These are phyloP conservation scores for Microdochium nivale DNA, from an alignment of 2,329 filamentous ascomycete genomes.

Conservation along the genomic window DNA sequence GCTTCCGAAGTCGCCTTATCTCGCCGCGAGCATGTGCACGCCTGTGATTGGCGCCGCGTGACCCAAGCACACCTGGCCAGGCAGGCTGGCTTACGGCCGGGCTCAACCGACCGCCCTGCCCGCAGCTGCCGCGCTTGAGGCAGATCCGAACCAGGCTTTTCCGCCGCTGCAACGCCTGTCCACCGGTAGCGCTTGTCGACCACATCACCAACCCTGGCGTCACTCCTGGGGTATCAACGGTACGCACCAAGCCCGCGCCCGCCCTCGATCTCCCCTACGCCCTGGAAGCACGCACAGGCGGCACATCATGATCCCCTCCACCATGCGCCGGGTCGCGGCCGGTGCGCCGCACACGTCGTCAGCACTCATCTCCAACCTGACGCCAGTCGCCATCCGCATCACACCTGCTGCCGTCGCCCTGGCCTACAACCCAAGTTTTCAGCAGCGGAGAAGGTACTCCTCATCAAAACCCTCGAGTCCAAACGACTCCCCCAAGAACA, in stretches of 20 bases:
- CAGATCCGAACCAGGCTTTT: background rate
- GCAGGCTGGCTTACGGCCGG: background rate
- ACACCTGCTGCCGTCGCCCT: conserved; percentile 23
- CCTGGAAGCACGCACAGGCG: background rate
- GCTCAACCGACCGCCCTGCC: background rate
- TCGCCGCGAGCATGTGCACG: background rate
- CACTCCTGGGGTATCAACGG: background rate
- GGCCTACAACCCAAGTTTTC: conserved; percentile 27
- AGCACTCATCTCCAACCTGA: conserved; percentile 32
- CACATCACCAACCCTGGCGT: background rate
- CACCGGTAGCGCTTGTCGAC: background rate
- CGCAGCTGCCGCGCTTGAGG: background rate
- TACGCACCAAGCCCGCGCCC: background rate
- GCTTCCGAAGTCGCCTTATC: too few relatives aligned
- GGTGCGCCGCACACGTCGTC: conserved; percentile 31
- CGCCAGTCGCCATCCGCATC: conserved; percentile 30
- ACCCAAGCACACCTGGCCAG: background rate
- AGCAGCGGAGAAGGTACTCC: conserved; percentile 45
- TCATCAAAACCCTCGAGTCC: conserved; percentile 55
- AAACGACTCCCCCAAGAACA: conserved; percentile 44
- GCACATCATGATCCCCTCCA: conserved; percentile 42
- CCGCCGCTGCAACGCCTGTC: background rate
- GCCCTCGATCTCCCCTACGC: background rate
- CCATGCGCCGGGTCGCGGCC: conserved; percentile 45
- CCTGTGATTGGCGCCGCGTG: background rate